phyloP scores from a whole-genome alignment of 805 yeast species.

The Nakazawaea pomicola region DNA sequence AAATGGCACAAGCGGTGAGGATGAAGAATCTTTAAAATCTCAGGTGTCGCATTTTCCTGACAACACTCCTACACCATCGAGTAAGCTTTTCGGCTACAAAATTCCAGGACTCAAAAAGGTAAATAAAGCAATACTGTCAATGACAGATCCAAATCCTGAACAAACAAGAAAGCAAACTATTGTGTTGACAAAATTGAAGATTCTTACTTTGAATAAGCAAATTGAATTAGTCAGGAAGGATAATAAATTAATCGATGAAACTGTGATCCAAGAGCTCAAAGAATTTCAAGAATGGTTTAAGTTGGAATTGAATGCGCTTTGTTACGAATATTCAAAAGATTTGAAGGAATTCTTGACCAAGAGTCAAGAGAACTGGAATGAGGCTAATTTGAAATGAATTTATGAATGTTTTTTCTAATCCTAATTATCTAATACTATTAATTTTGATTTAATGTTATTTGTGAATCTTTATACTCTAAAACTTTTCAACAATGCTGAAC shows the following conservation, averaged over 20 bases:
- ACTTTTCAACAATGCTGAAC: constrained; percentile 55
- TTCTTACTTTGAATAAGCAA: constrained; percentile 28
- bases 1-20: neutral
- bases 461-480: no score
- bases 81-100: constrained; percentile 21
- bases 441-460: no score
- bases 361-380: constrained; percentile 24
- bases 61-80: constrained; percentile 22
- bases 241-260: constrained; percentile 19
- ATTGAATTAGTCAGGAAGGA: constrained; percentile 22
- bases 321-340: constrained; percentile 19
- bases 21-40: constrained; percentile 5
- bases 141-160: constrained; percentile 30
- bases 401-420: no score
- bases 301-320: constrained; percentile 17
- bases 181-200: constrained; percentile 23
- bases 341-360: constrained; percentile 20
- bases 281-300: constrained; percentile 29
- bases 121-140: constrained; percentile 27
- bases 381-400: constrained; percentile 1
- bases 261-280: constrained; percentile 21
- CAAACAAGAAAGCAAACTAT: constrained; percentile 27
- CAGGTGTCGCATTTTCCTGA: constrained; percentile 26
- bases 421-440: no score
- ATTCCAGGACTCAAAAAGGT: constrained; percentile 31